Evolutionary conservation across 1,139 yeast species (phyloP).

Genomic region (Kluyveromyces sp.): DNA sequence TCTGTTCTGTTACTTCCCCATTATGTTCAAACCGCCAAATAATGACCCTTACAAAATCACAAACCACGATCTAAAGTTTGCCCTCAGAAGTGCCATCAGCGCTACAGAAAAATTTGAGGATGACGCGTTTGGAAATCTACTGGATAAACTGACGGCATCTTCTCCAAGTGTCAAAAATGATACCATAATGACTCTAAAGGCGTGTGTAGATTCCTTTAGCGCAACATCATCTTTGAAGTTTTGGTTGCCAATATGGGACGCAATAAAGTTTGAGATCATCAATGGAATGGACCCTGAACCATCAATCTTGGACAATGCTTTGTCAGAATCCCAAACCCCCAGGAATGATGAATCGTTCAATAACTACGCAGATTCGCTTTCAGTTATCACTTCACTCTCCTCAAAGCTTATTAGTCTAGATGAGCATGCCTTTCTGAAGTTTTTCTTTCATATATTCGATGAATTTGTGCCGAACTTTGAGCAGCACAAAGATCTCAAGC

Average conservation of each 20-base stretch:
- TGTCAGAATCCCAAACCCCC: background rate
- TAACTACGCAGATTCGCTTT: constrained; percentile 42
- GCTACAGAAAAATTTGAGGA: constrained; percentile 60
- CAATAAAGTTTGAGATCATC: constrained; percentile 76
- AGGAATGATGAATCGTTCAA: constrained; percentile 29
- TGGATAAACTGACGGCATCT: constrained; percentile 81
- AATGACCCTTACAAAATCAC: constrained; percentile 86
- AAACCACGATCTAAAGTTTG: constrained; percentile 57
- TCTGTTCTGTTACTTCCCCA: constrained; percentile 92
- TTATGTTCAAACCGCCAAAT: constrained; percentile 88
- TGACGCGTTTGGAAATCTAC: constrained; percentile 67
- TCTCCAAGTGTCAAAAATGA: constrained; percentile 73
- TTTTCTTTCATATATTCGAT: constrained; percentile 38
- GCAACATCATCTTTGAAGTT: constrained; percentile 41
- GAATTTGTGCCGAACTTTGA: constrained; percentile 55
- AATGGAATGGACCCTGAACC: constrained; percentile 55
- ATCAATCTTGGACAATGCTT: constrained; percentile 25
- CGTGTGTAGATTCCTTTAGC: constrained; percentile 50
- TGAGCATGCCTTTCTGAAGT: constrained; percentile 31
- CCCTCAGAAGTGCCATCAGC: constrained; percentile 53
- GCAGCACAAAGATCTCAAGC: constrained; percentile 50
- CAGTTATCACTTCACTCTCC: constrained; percentile 41
- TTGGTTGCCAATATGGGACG: constrained; percentile 81
- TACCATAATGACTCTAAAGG: constrained; percentile 54
- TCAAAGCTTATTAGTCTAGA: constrained; percentile 31